A percentile compares a stretch with the other conserved stretches of the same genome.
Evolutionary conservation across 495 filamentous ascomycete species (phyloP).

Genomic region (Schizothecium vesticola): DNA sequence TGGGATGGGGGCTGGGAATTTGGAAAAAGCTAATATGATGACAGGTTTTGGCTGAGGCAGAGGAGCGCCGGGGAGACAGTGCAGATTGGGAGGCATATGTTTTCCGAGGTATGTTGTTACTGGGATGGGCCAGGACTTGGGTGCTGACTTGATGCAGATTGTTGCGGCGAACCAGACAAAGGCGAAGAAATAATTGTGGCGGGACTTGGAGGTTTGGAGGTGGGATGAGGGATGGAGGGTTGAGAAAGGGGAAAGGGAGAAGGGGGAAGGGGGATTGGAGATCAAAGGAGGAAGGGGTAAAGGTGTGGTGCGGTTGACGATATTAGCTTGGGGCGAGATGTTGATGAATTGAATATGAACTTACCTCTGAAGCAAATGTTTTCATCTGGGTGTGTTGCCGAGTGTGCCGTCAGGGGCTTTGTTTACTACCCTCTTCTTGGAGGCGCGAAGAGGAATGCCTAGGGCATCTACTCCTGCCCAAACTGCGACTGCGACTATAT

Average conservation of each 20-base stretch:
- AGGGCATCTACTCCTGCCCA: too few species aligned
- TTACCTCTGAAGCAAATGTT: background rate
- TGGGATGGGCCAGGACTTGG: background rate
- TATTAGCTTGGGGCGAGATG: background rate
- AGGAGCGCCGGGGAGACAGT: constrained; percentile 14
- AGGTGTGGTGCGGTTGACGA: background rate
- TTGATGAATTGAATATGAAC: background rate
- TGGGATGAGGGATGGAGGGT: too few species aligned
- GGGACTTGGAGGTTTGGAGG: background rate
- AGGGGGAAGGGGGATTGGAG: background rate
- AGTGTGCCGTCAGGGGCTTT: background rate
- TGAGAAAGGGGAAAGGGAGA: background rate
- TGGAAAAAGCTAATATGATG: background rate
- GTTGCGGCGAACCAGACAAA: constrained; percentile 20
- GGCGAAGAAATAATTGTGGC: constrained; percentile 4
- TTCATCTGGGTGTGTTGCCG: background rate
- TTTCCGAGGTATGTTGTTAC: constrained; percentile 13
- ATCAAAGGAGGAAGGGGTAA: background rate
- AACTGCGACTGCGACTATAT: too few species aligned
- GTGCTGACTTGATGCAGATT: background rate
- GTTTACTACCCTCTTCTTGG: background rate
- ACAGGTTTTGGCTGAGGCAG: constrained; percentile 34
- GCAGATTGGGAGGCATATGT: constrained; percentile 13
- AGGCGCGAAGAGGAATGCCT: too few species aligned
- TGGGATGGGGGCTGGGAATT: background rate